Conservation (phyloP, 805 yeast genomes). For the Metschnikowia borealis region DNA sequence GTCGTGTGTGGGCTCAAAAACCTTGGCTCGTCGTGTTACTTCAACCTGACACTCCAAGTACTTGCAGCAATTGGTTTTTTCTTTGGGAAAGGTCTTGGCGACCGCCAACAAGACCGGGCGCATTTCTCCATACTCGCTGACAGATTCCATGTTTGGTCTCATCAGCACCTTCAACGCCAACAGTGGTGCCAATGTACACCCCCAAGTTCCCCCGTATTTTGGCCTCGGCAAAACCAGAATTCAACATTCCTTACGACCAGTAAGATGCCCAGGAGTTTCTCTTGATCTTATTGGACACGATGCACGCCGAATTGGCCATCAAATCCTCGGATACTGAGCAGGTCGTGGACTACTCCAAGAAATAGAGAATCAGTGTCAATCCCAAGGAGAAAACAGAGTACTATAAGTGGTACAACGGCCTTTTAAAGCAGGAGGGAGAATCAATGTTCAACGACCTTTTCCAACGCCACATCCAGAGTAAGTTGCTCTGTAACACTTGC, state of each 20-base stretch:
- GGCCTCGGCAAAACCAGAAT: constrained; percentile 56
- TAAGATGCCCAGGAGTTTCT: constrained; percentile 81
- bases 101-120: constrained; percentile 19
- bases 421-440: constrained; percentile 52
- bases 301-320: constrained; percentile 59
- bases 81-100: constrained; percentile 50
- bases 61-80: constrained; percentile 49
- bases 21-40: constrained; percentile 71
- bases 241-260: constrained; percentile 67
- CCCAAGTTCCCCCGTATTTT: constrained; percentile 55
- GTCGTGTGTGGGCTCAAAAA: constrained; percentile 62
- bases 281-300: constrained; percentile 57
- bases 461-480: constrained; percentile 71
- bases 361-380: constrained; percentile 32
- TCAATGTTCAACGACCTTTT: constrained; percentile 65
- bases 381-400: constrained; percentile 46
- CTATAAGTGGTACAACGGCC: constrained; percentile 54
- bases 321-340: constrained; percentile 17
- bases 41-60: constrained; percentile 70
- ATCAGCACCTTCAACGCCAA: constrained; percentile 55
- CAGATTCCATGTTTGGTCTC: constrained; percentile 51
- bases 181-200: constrained; percentile 61
- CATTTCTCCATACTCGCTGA: constrained; percentile 20
- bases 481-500: constrained; percentile 61
- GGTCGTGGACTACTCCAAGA: constrained; percentile 21